phyloP scores from a whole-genome alignment of 2,329 filamentous ascomycete species.

The Cladosporium halotolerans region DNA sequence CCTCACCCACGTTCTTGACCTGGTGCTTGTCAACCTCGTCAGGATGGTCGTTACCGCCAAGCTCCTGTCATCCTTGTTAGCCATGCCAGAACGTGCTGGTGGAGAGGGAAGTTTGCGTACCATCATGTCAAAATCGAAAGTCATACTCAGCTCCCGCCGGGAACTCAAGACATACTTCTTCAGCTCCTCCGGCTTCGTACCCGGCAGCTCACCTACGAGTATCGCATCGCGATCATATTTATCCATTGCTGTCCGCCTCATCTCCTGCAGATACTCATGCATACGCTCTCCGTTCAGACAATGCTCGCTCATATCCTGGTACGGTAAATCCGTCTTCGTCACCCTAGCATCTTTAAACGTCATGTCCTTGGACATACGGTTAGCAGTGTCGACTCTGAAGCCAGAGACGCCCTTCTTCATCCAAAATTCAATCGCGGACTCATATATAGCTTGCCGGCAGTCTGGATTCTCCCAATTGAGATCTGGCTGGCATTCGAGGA shows the following conservation, averaged over 20 bases:
- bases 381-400: conserved; percentile 31
- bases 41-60: conserved; percentile 10
- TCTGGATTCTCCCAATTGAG: conserved; percentile 75
- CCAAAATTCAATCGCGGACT: conserved; percentile 58
- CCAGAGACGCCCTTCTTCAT: conserved; percentile 59
- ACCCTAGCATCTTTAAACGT: conserved; percentile 21
- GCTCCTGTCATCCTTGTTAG: not conserved
- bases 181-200: conserved; percentile 4
- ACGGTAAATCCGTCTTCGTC: conserved; percentile 10
- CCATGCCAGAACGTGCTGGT: not conserved
- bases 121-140: conserved; percentile 12
- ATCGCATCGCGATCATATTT: conserved; percentile 38
- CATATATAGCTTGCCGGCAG: conserved; percentile 62
- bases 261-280: conserved; percentile 43
- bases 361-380: conserved; percentile 23
- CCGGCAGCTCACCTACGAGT: conserved; percentile 41
- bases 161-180: not conserved
- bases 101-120: not conserved
- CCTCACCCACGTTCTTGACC: conserved; percentile 8
- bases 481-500: conserved; percentile 70
- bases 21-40: conserved; percentile 10
- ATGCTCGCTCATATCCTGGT: conserved; percentile 9
- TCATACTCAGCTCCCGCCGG: conserved; percentile 11
- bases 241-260: conserved; percentile 40
- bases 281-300: conserved; percentile 33